A percentile compares a stretch with the other conserved stretches of the same genome.
Evolutionary conservation across 805 yeast genomes (phyloP).

Genomic region (Tetrapisispora phaffii): DNA sequence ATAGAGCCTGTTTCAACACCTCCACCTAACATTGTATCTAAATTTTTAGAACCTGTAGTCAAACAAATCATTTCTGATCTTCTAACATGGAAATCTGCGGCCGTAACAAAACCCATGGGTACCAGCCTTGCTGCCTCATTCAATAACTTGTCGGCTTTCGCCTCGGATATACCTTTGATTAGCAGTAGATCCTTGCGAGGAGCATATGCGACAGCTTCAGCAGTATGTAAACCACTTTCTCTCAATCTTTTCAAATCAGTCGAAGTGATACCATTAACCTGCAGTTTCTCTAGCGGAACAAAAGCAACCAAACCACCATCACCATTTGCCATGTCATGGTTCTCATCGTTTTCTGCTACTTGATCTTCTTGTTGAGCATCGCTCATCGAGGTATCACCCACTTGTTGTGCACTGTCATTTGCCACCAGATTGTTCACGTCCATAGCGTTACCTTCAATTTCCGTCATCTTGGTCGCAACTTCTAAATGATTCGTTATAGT

Average conservation of each 20-base stretch:
- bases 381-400: background rate
- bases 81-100: slow-evolving; percentile 84
- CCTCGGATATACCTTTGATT: slow-evolving; percentile 90
- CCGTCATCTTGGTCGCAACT: no score
- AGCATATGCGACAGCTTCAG: slow-evolving; percentile 86
- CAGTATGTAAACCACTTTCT: slow-evolving; percentile 81
- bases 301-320: slow-evolving; percentile 37
- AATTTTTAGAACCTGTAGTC: slow-evolving; percentile 90
- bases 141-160: slow-evolving; percentile 80
- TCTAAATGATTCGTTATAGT: no score
- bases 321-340: slow-evolving; percentile 31
- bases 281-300: slow-evolving; percentile 29
- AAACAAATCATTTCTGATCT: slow-evolving; percentile 84
- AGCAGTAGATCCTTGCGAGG: slow-evolving; percentile 69
- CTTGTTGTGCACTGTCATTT: background rate
- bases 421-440: background rate
- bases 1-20: slow-evolving; percentile 96
- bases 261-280: slow-evolving; percentile 77
- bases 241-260: slow-evolving; percentile 71
- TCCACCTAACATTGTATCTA: slow-evolving; percentile 89
- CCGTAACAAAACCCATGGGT: slow-evolving; percentile 96
- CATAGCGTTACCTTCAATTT: background rate
- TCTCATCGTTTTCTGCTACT: slow-evolving; percentile 4
- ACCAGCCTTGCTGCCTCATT: slow-evolving; percentile 78
- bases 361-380: background rate